phyloP scores from a whole-genome alignment of 257 asterid genomes.

The Solanum clarkiae region DNA sequence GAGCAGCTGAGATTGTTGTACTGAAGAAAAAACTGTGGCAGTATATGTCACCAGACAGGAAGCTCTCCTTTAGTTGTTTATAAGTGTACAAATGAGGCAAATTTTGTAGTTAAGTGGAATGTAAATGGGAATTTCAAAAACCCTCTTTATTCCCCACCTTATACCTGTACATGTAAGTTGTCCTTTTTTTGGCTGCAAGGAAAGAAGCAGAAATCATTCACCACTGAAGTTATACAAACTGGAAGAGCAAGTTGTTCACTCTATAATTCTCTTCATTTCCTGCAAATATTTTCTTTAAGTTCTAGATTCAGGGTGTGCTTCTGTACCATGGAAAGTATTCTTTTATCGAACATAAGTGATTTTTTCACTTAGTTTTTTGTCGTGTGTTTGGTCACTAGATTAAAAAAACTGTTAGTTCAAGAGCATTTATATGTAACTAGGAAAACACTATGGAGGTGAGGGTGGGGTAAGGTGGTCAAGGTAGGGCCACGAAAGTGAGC shows the following conservation, averaged over 20 bases:
- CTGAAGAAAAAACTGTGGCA: neutral
- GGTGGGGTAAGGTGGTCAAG: neutral
- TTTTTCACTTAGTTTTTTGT: neutral
- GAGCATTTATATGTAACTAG: neutral
- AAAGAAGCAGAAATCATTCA: neutral
- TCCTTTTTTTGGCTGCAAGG: neutral
- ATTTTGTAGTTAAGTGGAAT: neutral
- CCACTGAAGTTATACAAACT: neutral
- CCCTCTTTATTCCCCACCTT: neutral
- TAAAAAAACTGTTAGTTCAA: neutral
- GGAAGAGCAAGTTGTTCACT: neutral
- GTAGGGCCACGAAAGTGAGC: neutral
- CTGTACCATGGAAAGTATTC: neutral
- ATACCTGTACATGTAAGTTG: neutral
- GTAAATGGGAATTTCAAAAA: neutral
- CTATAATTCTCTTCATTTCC: neutral
- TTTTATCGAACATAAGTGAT: neutral
- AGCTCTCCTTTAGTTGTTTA: neutral
- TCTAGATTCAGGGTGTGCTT: neutral
- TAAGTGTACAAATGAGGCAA: neutral
- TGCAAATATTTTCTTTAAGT: neutral
- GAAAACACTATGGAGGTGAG: neutral
- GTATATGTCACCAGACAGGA: neutral
- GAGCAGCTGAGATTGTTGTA: neutral
- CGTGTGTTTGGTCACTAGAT: neutral